Evolutionary conservation across 106 monocot species (phyloP), one percentile per base, ranked within the genome.

Genomic region (Phalaenopsis equestris): DNA sequence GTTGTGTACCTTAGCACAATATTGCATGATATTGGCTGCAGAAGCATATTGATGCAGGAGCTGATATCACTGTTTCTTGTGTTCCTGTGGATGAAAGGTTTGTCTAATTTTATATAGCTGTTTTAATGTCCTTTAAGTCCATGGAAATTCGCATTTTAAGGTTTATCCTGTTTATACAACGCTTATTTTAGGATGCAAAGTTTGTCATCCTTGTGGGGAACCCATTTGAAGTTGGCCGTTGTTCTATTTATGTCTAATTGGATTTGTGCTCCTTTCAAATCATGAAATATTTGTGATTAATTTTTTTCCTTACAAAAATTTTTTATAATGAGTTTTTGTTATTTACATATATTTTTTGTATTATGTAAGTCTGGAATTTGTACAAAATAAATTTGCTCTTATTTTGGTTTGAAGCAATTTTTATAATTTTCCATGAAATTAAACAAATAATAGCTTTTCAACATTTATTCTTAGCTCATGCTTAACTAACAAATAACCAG

Each of bases 31-130:
- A 10, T 81, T 77, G 68, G n/a, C 14, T 86, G 79, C 94, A 97
- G 97, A 90, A 89, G 72, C 97, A 97, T 81, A 89, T 94, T 24
- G 87, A 94, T 47, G 80, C 84, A 1, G 82, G 79, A 45, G 97
- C 92, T 42, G 97, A 97, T 75, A 94, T 98, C 73, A 86, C 92
- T 14, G 85, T 98, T 55, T 89, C 97, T 36, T 92, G 97, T 83
- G 92, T 91, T 1, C 97, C 91, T n/a, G 80, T 89, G 39, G 89
- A 84, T 75, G 83, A 88, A 37, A 98, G 94, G 97, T 98, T 89
- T 52, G 19, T 43, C 19, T 43, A 43, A 42, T 74, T 42, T 19
- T 19, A 12, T 15, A 38, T 70, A 70, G 8, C 14, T 70, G 70
- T 70, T 70, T 36, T 38, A 39, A 39, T 70, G n/a, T 68, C 52